Conservation (phyloP, 768 basidiomycete genomes). For the Collybia sordida region DNA sequence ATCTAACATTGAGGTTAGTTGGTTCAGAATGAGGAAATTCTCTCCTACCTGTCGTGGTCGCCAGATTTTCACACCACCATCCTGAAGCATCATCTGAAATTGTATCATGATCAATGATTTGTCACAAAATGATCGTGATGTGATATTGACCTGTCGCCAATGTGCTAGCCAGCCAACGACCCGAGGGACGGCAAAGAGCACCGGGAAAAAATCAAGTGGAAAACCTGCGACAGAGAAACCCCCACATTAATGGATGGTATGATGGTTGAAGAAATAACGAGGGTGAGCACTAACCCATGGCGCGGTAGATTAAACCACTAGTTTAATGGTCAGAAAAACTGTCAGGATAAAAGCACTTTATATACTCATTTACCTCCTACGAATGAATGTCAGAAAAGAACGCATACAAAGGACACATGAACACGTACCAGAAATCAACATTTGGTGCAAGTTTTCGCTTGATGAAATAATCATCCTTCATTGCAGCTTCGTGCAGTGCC, state of each 20-base stretch:
- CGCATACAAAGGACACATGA: slow-evolving; percentile 6
- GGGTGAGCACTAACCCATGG: slow-evolving; percentile 62
- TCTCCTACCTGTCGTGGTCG: slow-evolving; percentile 71
- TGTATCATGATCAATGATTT: slow-evolving; percentile 5
- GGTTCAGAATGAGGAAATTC: slow-evolving; percentile 2
- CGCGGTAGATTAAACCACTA: slow-evolving; percentile 87
- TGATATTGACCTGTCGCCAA: slow-evolving; percentile 70
- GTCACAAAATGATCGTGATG: background rate
- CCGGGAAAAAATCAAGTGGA: slow-evolving; percentile 93
- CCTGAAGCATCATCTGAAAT: slow-evolving; percentile 84
- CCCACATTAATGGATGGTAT: background rate
- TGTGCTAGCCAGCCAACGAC: slow-evolving; percentile 94
- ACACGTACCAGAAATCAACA: slow-evolving; percentile 83
- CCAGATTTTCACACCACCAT: slow-evolving; percentile 93
- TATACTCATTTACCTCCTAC: slow-evolving; percentile 51
- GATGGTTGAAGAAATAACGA: background rate
- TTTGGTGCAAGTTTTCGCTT: slow-evolving; percentile 83
- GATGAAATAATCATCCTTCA: slow-evolving; percentile 89
- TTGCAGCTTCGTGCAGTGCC: slow-evolving; percentile 82
- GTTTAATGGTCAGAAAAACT: slow-evolving; percentile 5
- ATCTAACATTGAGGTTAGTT: slow-evolving; percentile 43
- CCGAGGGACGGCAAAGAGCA: slow-evolving; percentile 88
- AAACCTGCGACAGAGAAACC: slow-evolving; percentile 53
- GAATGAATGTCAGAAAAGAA: slow-evolving; percentile 16
- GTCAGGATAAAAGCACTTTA: background rate